These are phyloP conservation scores for Zalerion maritima DNA, from an alignment of 495 filamentous ascomycete species.

Conservation along the genomic window DNA sequence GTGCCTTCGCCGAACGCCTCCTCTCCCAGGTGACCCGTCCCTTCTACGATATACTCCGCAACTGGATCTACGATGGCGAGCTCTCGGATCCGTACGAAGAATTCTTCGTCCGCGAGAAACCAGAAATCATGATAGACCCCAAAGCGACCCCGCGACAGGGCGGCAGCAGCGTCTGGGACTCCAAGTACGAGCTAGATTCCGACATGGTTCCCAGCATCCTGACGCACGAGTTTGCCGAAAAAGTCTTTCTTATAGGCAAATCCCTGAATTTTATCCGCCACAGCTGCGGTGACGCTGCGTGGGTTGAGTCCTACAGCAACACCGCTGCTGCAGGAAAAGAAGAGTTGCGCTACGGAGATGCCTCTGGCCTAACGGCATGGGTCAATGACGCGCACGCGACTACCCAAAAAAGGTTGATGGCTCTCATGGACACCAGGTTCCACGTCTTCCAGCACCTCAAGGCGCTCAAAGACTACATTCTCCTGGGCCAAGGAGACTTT, in stretches of 20 bases:
- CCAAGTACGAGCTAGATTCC: constrained; percentile 81
- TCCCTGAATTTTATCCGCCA: constrained; percentile 96
- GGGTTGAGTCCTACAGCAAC: constrained; percentile 96
- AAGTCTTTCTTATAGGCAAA: constrained; percentile 94
- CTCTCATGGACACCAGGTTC: constrained; percentile 88
- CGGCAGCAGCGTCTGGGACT: constrained; percentile 90
- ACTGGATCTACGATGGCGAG: constrained; percentile 98
- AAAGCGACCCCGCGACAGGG: constrained; percentile 44
- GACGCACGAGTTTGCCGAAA: constrained; percentile 80
- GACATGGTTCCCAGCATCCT: constrained; percentile 87
- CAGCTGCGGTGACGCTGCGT: constrained; percentile 80
- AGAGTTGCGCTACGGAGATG: constrained; percentile 88
- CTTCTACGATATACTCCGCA: constrained; percentile 90
- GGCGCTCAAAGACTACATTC: constrained; percentile 86
- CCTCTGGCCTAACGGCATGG: constrained; percentile 73
- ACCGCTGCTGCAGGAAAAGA: constrained; percentile 82
- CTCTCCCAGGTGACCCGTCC: constrained; percentile 84
- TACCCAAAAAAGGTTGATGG: constrained; percentile 89
- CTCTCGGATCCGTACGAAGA: constrained; percentile 89
- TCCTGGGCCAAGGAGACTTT: constrained; percentile 93
- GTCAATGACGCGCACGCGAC: constrained; percentile 97
- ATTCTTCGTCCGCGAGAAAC: constrained; percentile 84
- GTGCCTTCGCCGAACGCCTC: constrained; percentile 84
- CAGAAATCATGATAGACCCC: constrained; percentile 22
- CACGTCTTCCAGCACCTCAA: constrained; percentile 83